Evolutionary conservation across 2,329 filamentous ascomycete species (phyloP), one percentile per base, ranked within the genome.

Genomic region (Cladophialophora chaetospira): DNA sequence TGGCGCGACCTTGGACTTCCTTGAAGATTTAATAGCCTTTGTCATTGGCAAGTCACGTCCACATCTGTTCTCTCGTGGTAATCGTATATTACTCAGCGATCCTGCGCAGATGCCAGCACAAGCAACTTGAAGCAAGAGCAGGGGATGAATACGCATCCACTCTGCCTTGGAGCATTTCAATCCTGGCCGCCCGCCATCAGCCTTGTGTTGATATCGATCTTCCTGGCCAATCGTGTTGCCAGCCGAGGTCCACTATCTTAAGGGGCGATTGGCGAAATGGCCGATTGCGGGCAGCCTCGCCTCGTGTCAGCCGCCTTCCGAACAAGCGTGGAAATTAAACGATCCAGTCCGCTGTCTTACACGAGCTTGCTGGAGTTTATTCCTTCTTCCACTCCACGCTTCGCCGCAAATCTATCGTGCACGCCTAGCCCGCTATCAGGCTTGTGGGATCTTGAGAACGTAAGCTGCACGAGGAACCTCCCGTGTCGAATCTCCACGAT

Each of bases 351-450:
- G 15, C 11, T 15, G 23, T 6, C 23, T 33, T 48, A n/a, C 29
- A 23, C 15, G 23, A 48, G 45, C 28, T 48, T 33, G 29, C 33
- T 31, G n/a, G 8, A 33, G 13, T 48, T 48, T 31, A 48, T 36
- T 19, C 6, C 29, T 48, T 13, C 21, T 36, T 48, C 33, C 45
- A n/a, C n/a, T n/a, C n/a, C n/a, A n/a, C n/a, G n/a, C n/a, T 33
- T 36, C 19, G 10, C 29, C 29, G 6, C 45, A 19, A 21, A 48
- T 36, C 33, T 15, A 36, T 36, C 8, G 13, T n/a, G 33, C 33
- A 15, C 9, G 33, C 17, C 17, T 36, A 15, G 5, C 13, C 2
- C 9, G 33, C 2, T 15, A 15, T n/a, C n/a, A n/a, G n/a, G 33
- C 33, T 36, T 36, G 13, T 13, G 17, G 17, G 13, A 15, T 15